Evolutionary conservation across 169 alveolate genomes (phyloP).

Genomic region (Eimeria sp.): DNA sequence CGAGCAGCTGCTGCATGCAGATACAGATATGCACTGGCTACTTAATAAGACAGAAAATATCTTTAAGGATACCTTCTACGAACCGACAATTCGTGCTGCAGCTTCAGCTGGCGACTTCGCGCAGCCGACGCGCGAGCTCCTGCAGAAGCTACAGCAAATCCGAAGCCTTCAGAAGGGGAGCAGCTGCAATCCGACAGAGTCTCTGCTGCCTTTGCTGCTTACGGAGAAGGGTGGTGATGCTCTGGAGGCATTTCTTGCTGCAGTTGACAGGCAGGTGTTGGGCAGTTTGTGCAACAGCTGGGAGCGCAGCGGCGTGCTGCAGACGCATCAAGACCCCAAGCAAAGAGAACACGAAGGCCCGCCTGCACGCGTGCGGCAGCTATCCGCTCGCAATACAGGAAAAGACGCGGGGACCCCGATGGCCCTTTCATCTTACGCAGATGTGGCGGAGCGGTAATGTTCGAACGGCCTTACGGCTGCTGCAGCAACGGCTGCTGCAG

Average conservation of each 20-base stretch:
- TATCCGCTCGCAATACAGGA: constrained; percentile 25
- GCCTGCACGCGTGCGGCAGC: constrained; percentile 26
- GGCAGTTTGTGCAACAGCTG: constrained; percentile 38
- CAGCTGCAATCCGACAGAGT: not conserved
- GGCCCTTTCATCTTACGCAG: constrained; percentile 78
- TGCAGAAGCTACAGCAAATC: constrained; percentile 18
- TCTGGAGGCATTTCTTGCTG: constrained; percentile 14
- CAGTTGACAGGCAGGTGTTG: constrained; percentile 14
- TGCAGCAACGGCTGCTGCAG: not conserved
- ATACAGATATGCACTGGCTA: constrained; percentile 39
- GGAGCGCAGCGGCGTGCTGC: constrained; percentile 62
- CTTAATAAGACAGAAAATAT: not conserved
- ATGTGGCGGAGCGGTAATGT: constrained; percentile 26
- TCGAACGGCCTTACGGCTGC: not conserved
- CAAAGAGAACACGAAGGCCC: constrained; percentile 30
- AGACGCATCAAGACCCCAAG: not conserved
- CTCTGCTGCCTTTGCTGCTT: constrained; percentile 43
- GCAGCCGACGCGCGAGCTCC: constrained; percentile 63
- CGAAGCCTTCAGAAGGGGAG: not conserved
- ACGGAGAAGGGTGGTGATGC: not conserved
- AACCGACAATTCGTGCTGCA: constrained; percentile 39
- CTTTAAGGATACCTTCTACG: constrained; percentile 20
- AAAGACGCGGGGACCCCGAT: constrained; percentile 70
- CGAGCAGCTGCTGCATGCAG: constrained; percentile 4
- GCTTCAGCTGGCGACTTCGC: constrained; percentile 59